Percentiles rank a stretch among this genome's conserved stretches.
Evolutionary conservation across 2,329 filamentous ascomycete species (phyloP).

Genomic region (Claviceps capensis): DNA sequence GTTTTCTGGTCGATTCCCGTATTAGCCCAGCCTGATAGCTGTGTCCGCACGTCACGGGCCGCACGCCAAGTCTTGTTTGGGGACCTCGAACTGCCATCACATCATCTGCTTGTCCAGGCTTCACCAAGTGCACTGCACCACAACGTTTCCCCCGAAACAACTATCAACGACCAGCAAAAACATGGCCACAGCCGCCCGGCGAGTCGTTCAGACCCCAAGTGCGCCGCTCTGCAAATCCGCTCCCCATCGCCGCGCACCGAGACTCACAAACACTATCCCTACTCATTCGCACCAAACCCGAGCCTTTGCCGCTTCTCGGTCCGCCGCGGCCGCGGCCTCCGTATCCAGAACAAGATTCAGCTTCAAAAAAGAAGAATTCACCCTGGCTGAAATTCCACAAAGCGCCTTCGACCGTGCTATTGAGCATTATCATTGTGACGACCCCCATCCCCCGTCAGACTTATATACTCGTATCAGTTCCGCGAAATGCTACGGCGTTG

Average conservation of each 20-base stretch:
- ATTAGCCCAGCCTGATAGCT: too few relatives aligned
- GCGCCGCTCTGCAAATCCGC: background rate
- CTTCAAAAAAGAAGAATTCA: constrained; percentile 7
- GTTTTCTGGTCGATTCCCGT: too few relatives aligned
- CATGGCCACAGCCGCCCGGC: background rate
- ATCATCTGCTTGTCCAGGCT: too few relatives aligned
- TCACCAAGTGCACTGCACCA: too few relatives aligned
- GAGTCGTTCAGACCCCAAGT: background rate
- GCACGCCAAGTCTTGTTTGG: too few relatives aligned
- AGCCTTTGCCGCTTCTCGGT: constrained; percentile 4
- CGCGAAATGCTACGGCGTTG: constrained; percentile 13
- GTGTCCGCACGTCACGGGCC: too few relatives aligned
- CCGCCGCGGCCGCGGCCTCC: background rate
- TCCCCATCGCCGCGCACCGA: background rate
- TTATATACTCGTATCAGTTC: constrained; percentile 10
- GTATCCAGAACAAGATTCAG: too few relatives aligned
- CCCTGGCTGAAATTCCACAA: constrained; percentile 11
- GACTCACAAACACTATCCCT: background rate
- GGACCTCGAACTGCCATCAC: too few relatives aligned
- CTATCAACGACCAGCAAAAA: too few relatives aligned
- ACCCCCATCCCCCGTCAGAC: background rate
- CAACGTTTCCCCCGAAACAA: too few relatives aligned
- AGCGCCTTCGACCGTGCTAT: constrained; percentile 12
- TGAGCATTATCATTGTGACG: background rate
- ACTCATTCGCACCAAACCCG: background rate